Percentiles rank a stretch among this genome's conserved stretches.
Conservation (phyloP, 2,329 filamentous ascomycete genomes). For the Seiridium cupressi region DNA sequence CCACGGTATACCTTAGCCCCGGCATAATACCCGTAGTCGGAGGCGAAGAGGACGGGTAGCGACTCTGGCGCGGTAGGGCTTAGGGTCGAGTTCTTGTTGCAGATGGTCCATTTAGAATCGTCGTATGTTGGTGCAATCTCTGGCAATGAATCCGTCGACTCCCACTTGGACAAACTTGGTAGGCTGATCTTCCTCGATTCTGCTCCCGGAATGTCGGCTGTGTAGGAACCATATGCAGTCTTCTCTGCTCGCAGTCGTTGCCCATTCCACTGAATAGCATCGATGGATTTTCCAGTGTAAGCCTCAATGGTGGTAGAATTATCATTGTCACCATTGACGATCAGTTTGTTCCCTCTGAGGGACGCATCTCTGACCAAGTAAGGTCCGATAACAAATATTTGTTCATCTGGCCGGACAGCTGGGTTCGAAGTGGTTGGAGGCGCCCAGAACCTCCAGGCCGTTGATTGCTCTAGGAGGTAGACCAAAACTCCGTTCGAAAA, state of each 20-base stretch:
- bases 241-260: constrained; percentile 34
- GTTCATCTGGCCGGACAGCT: constrained; percentile 38
- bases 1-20: constrained; percentile 53
- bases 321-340: constrained; percentile 63
- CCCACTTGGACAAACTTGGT: constrained; percentile 45
- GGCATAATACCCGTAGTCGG: constrained; percentile 52
- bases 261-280: constrained; percentile 62
- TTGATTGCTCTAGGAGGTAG: constrained; percentile 50
- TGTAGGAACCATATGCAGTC: constrained; percentile 42
- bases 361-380: constrained; percentile 55
- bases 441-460: constrained; percentile 57
- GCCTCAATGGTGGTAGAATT: constrained; percentile 59
- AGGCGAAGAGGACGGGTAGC: constrained; percentile 50
- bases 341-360: constrained; percentile 45
- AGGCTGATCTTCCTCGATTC: constrained; percentile 39
- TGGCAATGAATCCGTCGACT: constrained; percentile 47
- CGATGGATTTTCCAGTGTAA: constrained; percentile 50
- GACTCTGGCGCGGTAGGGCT: constrained; percentile 46
- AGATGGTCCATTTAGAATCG: constrained; percentile 48
- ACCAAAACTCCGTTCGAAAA: constrained; percentile 48
- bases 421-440: constrained; percentile 43
- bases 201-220: constrained; percentile 52
- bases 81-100: constrained; percentile 45
- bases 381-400: constrained; percentile 56
- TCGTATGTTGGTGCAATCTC: constrained; percentile 45